Evolutionary conservation across 257 asterid genomes (phyloP).

Genomic region (Paraleonurus japonicus): DNA sequence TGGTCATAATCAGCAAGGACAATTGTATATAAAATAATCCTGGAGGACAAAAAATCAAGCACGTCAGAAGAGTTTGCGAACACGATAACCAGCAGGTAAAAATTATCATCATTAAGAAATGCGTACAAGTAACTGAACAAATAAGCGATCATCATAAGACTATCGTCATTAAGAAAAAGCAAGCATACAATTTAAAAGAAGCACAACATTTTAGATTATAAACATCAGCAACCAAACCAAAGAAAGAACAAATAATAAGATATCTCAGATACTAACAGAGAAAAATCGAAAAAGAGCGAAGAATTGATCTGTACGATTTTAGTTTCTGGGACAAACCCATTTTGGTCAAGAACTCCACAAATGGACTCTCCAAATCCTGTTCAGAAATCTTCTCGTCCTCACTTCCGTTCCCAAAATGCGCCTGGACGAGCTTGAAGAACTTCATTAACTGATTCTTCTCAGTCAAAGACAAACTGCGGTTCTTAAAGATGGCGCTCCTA

Average conservation of each 20-base stretch:
- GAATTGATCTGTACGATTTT: constrained; percentile 66
- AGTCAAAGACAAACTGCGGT: constrained; percentile 44
- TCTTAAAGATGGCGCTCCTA: constrained; percentile 77
- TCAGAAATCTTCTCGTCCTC: constrained; percentile 48
- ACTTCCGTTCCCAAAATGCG: constrained; percentile 47
- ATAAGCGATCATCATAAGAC: constrained; percentile 1
- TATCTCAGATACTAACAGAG: constrained; percentile 35
- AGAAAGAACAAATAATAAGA: constrained; percentile 7
- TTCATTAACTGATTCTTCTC: constrained; percentile 91
- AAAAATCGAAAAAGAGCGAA: constrained; percentile 27
- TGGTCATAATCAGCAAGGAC: constrained; percentile 79
- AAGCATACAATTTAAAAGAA: background rate
- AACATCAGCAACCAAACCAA: constrained; percentile 7
- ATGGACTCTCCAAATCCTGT: constrained; percentile 82
- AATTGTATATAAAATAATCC: constrained; percentile 81
- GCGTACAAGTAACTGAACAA: background rate
- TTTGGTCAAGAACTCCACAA: constrained; percentile 61
- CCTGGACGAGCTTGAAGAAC: constrained; percentile 82
- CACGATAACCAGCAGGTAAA: background rate
- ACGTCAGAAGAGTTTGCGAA: constrained; percentile 19
- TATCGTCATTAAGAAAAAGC: background rate
- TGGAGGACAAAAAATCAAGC: constrained; percentile 25
- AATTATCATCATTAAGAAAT: constrained; percentile 9
- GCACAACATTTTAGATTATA: background rate
- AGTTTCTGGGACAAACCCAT: constrained; percentile 71